phyloP scores from a whole-genome alignment of 331 rosid species.

The Pyracantha coccinea region DNA sequence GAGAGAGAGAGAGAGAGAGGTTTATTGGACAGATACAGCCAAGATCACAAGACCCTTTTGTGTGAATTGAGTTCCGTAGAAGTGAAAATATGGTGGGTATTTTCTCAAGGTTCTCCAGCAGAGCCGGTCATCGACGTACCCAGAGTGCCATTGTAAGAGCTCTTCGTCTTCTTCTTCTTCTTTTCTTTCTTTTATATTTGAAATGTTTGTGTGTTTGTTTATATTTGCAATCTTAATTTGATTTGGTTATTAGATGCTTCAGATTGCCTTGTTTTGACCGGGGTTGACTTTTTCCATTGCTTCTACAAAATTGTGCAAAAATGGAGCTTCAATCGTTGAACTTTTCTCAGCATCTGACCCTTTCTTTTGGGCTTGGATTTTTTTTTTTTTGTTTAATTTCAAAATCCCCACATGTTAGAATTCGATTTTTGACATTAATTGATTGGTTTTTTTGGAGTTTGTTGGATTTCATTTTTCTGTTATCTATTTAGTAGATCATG shows the following conservation, averaged over 20 bases:
- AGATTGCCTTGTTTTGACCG: slow-evolving; percentile 20
- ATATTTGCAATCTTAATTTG: not conserved
- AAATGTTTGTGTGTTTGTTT: not conserved
- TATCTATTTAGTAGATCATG: not conserved
- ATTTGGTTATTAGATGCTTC: not conserved
- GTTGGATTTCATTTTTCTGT: not conserved
- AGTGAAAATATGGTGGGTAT: slow-evolving; percentile 67
- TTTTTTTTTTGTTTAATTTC: not conserved
- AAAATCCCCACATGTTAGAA: not conserved
- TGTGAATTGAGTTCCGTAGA: slow-evolving; percentile 12
- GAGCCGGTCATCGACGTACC: slow-evolving; percentile 69
- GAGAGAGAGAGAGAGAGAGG: slow-evolving; percentile 6
- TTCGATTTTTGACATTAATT: not conserved
- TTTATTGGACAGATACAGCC: slow-evolving; percentile 7
- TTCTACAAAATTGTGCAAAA: not conserved
- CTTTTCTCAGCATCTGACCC: slow-evolving; percentile 12
- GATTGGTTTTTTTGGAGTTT: not conserved
- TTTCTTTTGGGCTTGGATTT: not conserved
- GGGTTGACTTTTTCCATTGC: slow-evolving; percentile 26
- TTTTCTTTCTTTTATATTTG: not conserved
- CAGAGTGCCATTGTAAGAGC: slow-evolving; percentile 81
- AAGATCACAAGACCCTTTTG: slow-evolving; percentile 3
- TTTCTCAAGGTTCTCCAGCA: slow-evolving; percentile 85
- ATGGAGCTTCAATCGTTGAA: not conserved
- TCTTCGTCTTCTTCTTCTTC: not conserved